Evolutionary conservation across 805 yeast genomes (phyloP).

Genomic region (Dipodascopsis tothii): DNA sequence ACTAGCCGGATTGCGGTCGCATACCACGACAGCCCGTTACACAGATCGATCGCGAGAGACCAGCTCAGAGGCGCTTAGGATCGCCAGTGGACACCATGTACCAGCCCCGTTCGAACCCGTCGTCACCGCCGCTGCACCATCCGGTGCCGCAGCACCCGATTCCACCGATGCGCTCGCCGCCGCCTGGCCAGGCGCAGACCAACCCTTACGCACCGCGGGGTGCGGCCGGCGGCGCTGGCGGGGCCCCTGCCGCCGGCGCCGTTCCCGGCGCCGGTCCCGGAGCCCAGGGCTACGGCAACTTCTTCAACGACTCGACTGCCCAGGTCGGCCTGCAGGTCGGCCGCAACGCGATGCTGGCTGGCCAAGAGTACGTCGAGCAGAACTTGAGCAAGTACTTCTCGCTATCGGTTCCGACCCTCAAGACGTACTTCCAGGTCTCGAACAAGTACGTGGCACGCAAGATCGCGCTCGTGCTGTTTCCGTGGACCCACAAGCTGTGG

Average conservation of each 20-base stretch:
- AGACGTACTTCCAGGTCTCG: constrained; percentile 86
- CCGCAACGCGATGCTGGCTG: constrained; percentile 71
- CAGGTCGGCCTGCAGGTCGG: constrained; percentile 85
- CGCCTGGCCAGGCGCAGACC: constrained; percentile 24
- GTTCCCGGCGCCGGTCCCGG: constrained; percentile 28
- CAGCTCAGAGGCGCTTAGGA: no score
- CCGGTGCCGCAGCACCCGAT: constrained; percentile 42
- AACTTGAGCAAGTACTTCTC: constrained; percentile 49
- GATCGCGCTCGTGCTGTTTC: constrained; percentile 66
- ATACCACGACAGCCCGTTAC: no score
- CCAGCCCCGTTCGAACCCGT: constrained; percentile 15
- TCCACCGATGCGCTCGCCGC: constrained; percentile 33
- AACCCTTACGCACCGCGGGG: constrained; percentile 24
- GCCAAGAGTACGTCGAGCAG: constrained; percentile 70
- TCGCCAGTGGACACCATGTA: constrained; percentile 17
- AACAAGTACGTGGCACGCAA: constrained; percentile 77
- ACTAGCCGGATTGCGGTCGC: no score
- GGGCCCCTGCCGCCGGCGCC: constrained; percentile 23
- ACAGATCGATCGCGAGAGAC: no score
- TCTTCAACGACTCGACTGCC: constrained; percentile 72
- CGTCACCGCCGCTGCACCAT: constrained; percentile 38
- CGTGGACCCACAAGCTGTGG: constrained; percentile 66
- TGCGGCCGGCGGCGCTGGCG: constrained; percentile 24
- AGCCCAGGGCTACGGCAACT: constrained; percentile 23
- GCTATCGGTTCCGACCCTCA: constrained; percentile 44